Base-by-base conservation (phyloP, 2,329 filamentous ascomycete species). In the Aspergillus novofumigatus region DNA sequence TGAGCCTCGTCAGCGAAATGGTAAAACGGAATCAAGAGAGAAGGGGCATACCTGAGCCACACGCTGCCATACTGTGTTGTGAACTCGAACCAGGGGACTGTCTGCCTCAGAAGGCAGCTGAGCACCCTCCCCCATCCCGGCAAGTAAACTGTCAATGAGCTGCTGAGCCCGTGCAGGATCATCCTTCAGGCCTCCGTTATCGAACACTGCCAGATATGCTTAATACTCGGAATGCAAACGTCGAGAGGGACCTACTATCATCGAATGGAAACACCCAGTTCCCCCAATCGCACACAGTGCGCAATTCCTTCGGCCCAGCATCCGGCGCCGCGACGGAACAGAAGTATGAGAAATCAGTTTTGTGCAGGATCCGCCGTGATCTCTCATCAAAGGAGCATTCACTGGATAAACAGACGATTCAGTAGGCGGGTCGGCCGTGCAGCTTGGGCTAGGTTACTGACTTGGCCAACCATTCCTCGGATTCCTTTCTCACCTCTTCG, bases 131-230 rank as follows among this genome's bases (percentile, higher is more conserved):
- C 38, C 53, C 52, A 64, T 57, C 5, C 67, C 59, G 3, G 51
- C 49, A 9, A 69, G 62, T 42, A 69, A 56, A 20, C 60, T 54
- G 14, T 66, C 63, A n/a, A 65, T 55, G 23, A 72, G 53, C 5
- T 58, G 51, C 9, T 65, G 59, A 1, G 70, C 67, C 14, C 56
- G 55, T 4, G 55, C 50, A 2, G 59, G 59, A 47, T 71, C 62
- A 20, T 63, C 55, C 41, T 61, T 66, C 21, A 71, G 58, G n/a
- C 59, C 57, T 1, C 70, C 70, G 50, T 71, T 69, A 49, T 72
- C 69, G 29, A 71, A 70, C 38, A 61, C 63, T 74, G 48, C 17
- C 49, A 29, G 6, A n/a, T 17, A 21, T 20, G 23, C 52, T 20
- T 57, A 45, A 6, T 29, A 52, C n/a, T 4, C 10, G 23, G 6